These are phyloP conservation scores for Candida dajiaensis DNA, from an alignment of 805 yeast species.

Conservation along the genomic window DNA sequence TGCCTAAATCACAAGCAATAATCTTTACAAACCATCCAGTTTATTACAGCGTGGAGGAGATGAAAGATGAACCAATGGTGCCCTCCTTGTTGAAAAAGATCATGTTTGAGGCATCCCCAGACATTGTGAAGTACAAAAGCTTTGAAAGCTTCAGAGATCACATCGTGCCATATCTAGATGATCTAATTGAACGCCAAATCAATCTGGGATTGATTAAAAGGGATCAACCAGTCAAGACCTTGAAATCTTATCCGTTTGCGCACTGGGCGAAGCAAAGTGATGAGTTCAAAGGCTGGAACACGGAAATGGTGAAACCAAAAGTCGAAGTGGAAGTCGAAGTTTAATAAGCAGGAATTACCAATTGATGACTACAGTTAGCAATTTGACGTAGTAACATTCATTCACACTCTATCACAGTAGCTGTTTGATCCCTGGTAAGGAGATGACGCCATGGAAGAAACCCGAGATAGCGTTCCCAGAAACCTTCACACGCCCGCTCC, in stretches of 20 bases:
- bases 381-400: background rate
- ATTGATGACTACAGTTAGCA: background rate
- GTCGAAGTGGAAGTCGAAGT: conserved; percentile 8
- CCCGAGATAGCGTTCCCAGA: conserved; percentile 11
- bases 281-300: conserved; percentile 37
- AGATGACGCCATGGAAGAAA: conserved; percentile 26
- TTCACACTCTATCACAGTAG: background rate
- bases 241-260: conserved; percentile 62
- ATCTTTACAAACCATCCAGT: conserved; percentile 73
- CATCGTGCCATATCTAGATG: conserved; percentile 50
- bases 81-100: conserved; percentile 61
- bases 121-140: conserved; percentile 57
- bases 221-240: conserved; percentile 53
- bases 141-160: conserved; percentile 57
- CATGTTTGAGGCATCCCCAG: conserved; percentile 60
- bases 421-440: conserved; percentile 33
- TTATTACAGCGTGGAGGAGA: conserved; percentile 73
- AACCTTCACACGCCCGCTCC: conserved; percentile 24
- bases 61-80: conserved; percentile 74
- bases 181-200: conserved; percentile 50
- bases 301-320: conserved; percentile 22
- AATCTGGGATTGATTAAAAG: conserved; percentile 47
- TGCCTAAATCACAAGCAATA: conserved; percentile 60
- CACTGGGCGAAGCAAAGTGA: conserved; percentile 36
- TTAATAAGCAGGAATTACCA: background rate